Conservation (phyloP, 306 rosid species). For the Boehmeria nivea region DNA sequence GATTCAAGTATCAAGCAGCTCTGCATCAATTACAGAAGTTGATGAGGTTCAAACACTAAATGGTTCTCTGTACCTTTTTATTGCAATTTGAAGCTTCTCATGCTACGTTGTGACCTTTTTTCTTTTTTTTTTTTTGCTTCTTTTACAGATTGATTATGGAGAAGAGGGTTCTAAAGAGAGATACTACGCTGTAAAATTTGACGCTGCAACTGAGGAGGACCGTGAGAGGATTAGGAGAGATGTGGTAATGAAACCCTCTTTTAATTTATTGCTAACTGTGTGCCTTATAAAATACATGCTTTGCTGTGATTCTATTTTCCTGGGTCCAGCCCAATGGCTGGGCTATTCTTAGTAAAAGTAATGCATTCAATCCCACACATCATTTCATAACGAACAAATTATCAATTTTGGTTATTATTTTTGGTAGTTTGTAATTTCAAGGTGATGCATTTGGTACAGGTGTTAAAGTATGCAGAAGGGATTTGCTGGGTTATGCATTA, state of each 20-base stretch:
- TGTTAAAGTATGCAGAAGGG: constrained; percentile 27
- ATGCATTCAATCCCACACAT: no score
- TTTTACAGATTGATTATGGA: constrained; percentile 18
- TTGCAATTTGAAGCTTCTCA: neutral
- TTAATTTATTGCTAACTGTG: no score
- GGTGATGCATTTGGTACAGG: constrained; percentile 9
- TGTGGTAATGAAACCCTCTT: no score
- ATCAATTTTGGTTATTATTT: neutral
- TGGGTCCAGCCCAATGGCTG: no score
- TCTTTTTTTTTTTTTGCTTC: constrained; percentile 3
- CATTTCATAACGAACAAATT: no score
- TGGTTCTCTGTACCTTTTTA: neutral
- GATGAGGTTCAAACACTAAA: constrained; percentile 9
- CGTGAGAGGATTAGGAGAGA: constrained; percentile 2
- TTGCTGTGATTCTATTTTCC: no score
- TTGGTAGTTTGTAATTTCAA: neutral
- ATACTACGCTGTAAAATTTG: constrained; percentile 20
- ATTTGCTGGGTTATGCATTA: constrained; percentile 32
- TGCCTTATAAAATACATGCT: no score
- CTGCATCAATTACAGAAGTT: no score
- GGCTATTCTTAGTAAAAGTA: no score
- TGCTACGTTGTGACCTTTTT: neutral
- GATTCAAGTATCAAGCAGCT: no score
- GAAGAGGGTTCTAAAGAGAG: constrained; percentile 23
- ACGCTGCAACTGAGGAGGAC: constrained; percentile 14